Base-by-base conservation (phyloP, 257 asterid species). In the Solanum ossicruentum region DNA sequence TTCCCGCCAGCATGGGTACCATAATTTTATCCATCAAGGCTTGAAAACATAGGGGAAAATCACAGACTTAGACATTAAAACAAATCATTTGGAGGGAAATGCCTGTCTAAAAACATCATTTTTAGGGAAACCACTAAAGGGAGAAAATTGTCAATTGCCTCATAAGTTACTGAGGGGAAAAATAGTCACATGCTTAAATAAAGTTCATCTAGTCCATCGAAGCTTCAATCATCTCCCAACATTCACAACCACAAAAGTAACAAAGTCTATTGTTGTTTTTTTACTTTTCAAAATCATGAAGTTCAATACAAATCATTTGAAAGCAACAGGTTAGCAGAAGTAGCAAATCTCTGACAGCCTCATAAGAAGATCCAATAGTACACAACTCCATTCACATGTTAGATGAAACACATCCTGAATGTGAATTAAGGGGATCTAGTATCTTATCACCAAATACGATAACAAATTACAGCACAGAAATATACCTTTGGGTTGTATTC, bases 401-500 rank as follows among this genome's bases (percentile, higher is more conserved):
- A 49, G 43, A 75, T 75, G 49, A 69, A 69, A 75, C 13, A 45
- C 43, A 75, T 75, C 20, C 7, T 23, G 61, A 75, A 49, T 49
- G 43, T 75, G 43, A 60, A 21, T 49, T 75, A 26, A 23, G 60
- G 49, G 43, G 81, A 75, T 75, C 21, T 21, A 47, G 28, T 13
- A 49, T 49, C 81, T 75, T 21, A 75, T 75, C 12, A 75, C 15
- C 61, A 47, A 75, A 21, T 49, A 75, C 32, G 43, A 71, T 13
- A 47, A 75, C 60, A 49, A 66, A 75, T 60, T 49, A 77, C 49
- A 51, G 26, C 55, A 49, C 55, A 58, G 13, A 21, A 61, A 15
- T 69, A 82, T 86, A 93, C 99, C 98, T 95, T 95, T 28, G 97
- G 97, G 87, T 95, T 95, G 85, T 95, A 95, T 84, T 95, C 99